phyloP scores from a whole-genome alignment of 106 monocot genomes.

The Dendrobium officinale region DNA sequence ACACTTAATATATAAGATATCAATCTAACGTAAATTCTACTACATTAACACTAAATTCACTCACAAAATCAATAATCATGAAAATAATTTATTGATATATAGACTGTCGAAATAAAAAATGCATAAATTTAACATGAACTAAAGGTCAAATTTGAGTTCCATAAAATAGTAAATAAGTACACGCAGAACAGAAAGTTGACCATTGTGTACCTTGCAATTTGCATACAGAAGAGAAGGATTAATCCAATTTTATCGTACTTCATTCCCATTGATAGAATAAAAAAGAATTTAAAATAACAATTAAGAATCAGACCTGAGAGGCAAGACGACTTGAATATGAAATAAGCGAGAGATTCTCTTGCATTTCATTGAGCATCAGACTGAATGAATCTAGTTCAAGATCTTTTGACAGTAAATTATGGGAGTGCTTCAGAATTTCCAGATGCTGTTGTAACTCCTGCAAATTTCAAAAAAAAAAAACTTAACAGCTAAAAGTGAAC shows the following conservation, averaged over 20 bases:
- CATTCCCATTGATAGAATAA: not conserved
- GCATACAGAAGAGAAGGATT: not conserved
- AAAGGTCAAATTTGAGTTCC: not conserved
- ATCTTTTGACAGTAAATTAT: constrained; percentile 64
- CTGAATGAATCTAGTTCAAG: constrained; percentile 79
- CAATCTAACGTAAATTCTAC: not conserved
- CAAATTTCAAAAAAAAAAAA: constrained; percentile 3
- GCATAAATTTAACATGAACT: not conserved
- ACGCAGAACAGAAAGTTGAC: not conserved
- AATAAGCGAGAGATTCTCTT: constrained; percentile 95
- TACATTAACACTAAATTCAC: not conserved
- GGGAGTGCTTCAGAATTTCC: constrained; percentile 67
- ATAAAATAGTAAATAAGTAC: not conserved
- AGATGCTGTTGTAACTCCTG: constrained; percentile 85
- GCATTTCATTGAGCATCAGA: constrained; percentile 90
- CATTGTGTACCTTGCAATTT: not conserved
- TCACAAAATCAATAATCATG: not conserved
- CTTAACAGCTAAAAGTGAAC: not conserved
- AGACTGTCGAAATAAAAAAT: not conserved
- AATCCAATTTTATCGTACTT: not conserved
- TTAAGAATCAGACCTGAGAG: constrained; percentile 63
- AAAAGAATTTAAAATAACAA: constrained; percentile 6
- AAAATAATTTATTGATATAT: not conserved
- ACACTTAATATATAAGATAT: not conserved
- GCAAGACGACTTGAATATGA: constrained; percentile 88